Percentiles rank a stretch among this genome's conserved stretches.
phyloP scores from a whole-genome alignment of 2,329 filamentous ascomycete genomes.

The Aspergillus flavus region DNA sequence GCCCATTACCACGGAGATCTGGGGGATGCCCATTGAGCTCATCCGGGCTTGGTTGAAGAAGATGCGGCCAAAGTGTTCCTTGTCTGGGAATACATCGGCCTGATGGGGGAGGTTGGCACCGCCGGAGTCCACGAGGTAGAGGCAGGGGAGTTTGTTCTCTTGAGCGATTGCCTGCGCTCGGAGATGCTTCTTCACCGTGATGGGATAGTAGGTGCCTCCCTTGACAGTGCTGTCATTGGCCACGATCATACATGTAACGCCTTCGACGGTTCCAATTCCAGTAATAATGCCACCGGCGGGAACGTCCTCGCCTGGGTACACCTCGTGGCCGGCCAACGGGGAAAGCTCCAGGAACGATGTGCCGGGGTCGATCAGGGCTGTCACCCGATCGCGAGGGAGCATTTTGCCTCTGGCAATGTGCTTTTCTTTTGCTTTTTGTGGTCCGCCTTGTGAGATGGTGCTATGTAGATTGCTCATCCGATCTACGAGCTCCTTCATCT shows the following conservation, averaged over 20 bases:
- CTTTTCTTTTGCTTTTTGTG: conserved; percentile 81
- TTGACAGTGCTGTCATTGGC: conserved; percentile 98
- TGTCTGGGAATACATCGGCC: conserved; percentile 92
- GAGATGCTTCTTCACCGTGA: conserved; percentile 97
- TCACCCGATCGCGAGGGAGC: conserved; percentile 86
- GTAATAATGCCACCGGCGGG: conserved; percentile 91
- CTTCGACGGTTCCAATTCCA: conserved; percentile 85
- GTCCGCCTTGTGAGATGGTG: conserved; percentile 73
- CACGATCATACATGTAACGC: conserved; percentile 88
- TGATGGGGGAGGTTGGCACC: conserved; percentile 95
- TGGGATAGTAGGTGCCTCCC: conserved; percentile 93
- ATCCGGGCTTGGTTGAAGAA: conserved; percentile 98
- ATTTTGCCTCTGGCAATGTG: conserved; percentile 89
- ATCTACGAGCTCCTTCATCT: conserved; percentile 74
- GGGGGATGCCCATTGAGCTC: conserved; percentile 84
- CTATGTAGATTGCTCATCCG: conserved; percentile 70
- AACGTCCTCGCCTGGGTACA: conserved; percentile 86
- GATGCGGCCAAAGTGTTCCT: conserved; percentile 93
- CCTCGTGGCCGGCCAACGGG: conserved; percentile 80
- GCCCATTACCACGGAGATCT: conserved; percentile 95
- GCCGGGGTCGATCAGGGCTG: conserved; percentile 83
- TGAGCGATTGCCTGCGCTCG: conserved; percentile 87
- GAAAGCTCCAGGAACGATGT: conserved; percentile 93
- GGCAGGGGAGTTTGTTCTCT: conserved; percentile 81
- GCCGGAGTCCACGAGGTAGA: conserved; percentile 95